Conservation (phyloP, 164 flowering plant genomes). For the Chimonanthus praecox region DNA sequence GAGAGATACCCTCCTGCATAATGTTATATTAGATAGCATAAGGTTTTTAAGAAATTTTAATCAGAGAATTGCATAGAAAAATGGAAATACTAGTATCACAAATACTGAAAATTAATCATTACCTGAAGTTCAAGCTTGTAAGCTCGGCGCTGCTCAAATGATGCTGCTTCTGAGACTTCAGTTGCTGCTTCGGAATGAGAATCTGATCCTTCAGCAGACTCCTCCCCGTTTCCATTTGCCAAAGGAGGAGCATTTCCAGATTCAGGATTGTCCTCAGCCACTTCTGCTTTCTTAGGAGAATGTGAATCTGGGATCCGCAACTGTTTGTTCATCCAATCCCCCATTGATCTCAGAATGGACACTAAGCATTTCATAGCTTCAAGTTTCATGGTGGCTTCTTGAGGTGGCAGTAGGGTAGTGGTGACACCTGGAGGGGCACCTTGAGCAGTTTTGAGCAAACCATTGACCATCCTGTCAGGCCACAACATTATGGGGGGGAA, state of each 20-base stretch:
- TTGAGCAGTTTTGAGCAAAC: constrained; percentile 99
- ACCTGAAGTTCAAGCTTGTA: constrained; percentile 99
- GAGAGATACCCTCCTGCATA: constrained; percentile 99
- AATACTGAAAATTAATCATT: constrained; percentile 5
- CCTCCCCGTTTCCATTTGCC: constrained; percentile 78
- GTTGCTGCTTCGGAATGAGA: constrained; percentile 71
- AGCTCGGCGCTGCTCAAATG: constrained; percentile 96
- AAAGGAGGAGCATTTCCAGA: constrained; percentile 32
- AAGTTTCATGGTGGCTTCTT: constrained; percentile 81
- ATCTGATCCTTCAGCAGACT: constrained; percentile 71
- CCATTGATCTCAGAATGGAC: constrained; percentile 85
- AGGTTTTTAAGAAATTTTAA: background rate
- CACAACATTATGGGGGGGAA: constrained; percentile 1
- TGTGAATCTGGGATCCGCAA: constrained; percentile 83
- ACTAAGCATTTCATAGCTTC: constrained; percentile 97
- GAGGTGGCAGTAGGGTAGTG: constrained; percentile 84
- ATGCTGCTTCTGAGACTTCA: constrained; percentile 80
- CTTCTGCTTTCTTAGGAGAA: constrained; percentile 58
- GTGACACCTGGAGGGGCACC: constrained; percentile 88
- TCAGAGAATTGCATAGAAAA: background rate
- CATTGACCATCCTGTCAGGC: constrained; percentile 89
- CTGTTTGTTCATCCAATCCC: constrained; percentile 98
- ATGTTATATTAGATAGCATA: constrained; percentile 29
- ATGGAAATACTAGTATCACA: background rate
- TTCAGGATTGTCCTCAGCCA: constrained; percentile 53